Evolutionary conservation across 2,329 filamentous ascomycete species (phyloP).

Genomic region (Daldinia sp.): DNA sequence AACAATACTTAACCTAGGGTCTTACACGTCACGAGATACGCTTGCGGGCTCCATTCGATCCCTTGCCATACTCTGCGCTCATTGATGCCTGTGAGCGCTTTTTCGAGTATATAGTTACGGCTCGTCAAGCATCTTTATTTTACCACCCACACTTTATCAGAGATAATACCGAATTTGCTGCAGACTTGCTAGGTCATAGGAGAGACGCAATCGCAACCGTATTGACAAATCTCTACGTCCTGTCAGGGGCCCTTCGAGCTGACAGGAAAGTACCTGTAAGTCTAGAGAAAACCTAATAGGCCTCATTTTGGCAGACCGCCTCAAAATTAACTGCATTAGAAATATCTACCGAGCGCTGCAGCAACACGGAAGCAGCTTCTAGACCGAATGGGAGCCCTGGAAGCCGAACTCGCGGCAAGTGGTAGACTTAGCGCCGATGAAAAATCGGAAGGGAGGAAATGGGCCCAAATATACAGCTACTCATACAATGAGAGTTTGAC

Average conservation of each 20-base stretch:
- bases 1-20: constrained; percentile 47
- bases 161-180: constrained; percentile 58
- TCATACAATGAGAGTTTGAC: constrained; percentile 63
- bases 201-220: constrained; percentile 66
- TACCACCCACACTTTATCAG: constrained; percentile 63
- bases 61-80: constrained; percentile 63
- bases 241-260: constrained; percentile 63
- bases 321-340: constrained; percentile 40
- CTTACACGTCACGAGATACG: constrained; percentile 67
- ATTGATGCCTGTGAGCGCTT: constrained; percentile 65
- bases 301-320: background rate
- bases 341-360: constrained; percentile 65
- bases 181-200: constrained; percentile 58
- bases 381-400: constrained; percentile 58
- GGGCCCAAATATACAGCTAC: constrained; percentile 66
- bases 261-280: constrained; percentile 59
- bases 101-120: constrained; percentile 65
- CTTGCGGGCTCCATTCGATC: constrained; percentile 64
- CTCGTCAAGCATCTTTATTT: constrained; percentile 65
- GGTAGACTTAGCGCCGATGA: constrained; percentile 38
- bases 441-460: constrained; percentile 53
- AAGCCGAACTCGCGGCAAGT: constrained; percentile 49
- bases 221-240: constrained; percentile 65
- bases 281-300: background rate
- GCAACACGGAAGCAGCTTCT: constrained; percentile 61